Percentiles rank a stretch among this genome's conserved stretches.
These are phyloP conservation scores for Candida ascalaphidarum DNA, from an alignment of 805 yeast species.

Conservation along the genomic window DNA sequence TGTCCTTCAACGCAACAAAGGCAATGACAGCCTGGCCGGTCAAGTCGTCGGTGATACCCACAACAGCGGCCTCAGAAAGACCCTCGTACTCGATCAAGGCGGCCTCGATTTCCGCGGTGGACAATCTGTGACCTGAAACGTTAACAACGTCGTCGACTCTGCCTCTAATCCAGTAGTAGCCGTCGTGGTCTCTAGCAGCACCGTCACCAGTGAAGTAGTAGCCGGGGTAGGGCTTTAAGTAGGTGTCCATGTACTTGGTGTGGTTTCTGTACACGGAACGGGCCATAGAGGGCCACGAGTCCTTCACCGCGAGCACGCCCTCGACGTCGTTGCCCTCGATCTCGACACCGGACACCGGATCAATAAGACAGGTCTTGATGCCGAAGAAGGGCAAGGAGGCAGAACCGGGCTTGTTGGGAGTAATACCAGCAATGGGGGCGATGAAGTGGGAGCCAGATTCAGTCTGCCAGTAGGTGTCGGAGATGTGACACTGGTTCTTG, in stretches of 20 bases:
- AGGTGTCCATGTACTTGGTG: constrained; percentile 70
- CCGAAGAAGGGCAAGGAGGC: constrained; percentile 84
- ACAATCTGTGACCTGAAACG: constrained; percentile 78
- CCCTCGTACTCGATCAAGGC: constrained; percentile 64
- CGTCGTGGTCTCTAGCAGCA: constrained; percentile 79
- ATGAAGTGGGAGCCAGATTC: constrained; percentile 79
- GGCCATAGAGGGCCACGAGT: constrained; percentile 82
- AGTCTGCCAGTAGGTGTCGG: constrained; percentile 88
- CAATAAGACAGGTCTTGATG: constrained; percentile 62
- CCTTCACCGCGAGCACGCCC: constrained; percentile 68
- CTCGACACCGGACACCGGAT: constrained; percentile 68
- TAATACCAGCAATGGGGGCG: constrained; percentile 65
- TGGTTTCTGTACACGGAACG: constrained; percentile 77
- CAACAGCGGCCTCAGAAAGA: constrained; percentile 77
- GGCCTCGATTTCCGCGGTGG: constrained; percentile 86
- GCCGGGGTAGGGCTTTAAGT: constrained; percentile 73
- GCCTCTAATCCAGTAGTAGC: constrained; percentile 79
- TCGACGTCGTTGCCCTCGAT: constrained; percentile 62
- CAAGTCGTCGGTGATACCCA: constrained; percentile 74
- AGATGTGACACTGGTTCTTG: constrained; percentile 57
- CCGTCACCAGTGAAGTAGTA: constrained; percentile 86
- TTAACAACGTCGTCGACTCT: constrained; percentile 86
- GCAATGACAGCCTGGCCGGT: constrained; percentile 87
- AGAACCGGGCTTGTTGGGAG: constrained; percentile 80
- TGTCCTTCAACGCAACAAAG: constrained; percentile 64